A percentile compares a stretch with the other conserved stretches of the same genome.
Conservation (phyloP, 306 rosid species). For the Delonix regia region DNA sequence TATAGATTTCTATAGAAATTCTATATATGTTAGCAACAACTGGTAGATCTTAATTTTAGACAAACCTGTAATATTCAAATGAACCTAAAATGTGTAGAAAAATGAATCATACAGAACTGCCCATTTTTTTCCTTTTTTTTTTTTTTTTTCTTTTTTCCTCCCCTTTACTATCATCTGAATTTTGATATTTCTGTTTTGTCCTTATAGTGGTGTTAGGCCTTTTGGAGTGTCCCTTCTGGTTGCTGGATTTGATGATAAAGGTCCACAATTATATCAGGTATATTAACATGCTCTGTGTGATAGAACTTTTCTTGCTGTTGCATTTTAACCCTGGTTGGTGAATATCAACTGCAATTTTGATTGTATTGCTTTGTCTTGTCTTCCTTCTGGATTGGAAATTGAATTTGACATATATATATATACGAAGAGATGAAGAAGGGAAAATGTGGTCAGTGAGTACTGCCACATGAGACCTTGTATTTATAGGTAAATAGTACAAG, state of each 20-base stretch:
- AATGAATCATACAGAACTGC: not conserved
- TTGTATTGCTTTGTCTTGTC: constrained; percentile 3
- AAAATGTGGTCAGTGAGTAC: no score
- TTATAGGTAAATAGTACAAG: no score
- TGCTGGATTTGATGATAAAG: constrained; percentile 92
- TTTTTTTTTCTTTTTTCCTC: not conserved
- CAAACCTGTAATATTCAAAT: not conserved
- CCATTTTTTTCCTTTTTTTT: not conserved
- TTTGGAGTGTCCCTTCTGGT: constrained; percentile 94
- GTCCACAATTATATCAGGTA: constrained; percentile 96
- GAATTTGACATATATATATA: no score
- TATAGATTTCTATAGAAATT: constrained; percentile 18
- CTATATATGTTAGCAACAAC: not conserved
- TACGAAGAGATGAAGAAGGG: no score
- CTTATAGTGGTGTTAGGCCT: constrained; percentile 92
- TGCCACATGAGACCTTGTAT: no score
- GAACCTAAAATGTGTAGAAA: not conserved
- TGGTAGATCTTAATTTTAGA: not conserved
- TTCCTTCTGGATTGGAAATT: not conserved
- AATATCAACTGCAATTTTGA: not conserved
- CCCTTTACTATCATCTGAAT: not conserved
- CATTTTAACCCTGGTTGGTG: constrained; percentile 18
- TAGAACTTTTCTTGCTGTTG: constrained; percentile 13
- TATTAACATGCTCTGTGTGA: not conserved
- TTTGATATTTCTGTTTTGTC: constrained; percentile 32